Percentiles rank a stretch among this genome's conserved stretches.
These are phyloP conservation scores for Fusarium mexicanum DNA, from an alignment of 2,329 filamentous ascomycete genomes.

Conservation along the genomic window DNA sequence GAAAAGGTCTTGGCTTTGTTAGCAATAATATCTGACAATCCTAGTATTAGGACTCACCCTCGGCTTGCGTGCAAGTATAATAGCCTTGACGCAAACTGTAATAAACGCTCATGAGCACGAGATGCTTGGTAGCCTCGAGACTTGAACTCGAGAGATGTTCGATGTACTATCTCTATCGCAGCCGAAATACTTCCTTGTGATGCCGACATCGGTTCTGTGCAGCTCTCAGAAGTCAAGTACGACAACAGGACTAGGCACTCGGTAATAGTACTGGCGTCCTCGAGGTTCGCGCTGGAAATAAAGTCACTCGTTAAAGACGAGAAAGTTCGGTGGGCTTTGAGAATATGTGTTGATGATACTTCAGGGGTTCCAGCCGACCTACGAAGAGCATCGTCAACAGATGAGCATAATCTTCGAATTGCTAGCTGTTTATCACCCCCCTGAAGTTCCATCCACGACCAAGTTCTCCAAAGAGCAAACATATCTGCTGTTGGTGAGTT, in stretches of 20 bases:
- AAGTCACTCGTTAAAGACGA: conserved; percentile 63
- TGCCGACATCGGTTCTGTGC: conserved; percentile 55
- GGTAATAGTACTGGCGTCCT: conserved; percentile 63
- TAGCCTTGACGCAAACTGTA: conserved; percentile 74
- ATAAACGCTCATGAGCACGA: conserved; percentile 67
- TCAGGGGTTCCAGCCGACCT: conserved; percentile 18
- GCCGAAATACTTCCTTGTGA: conserved; percentile 66
- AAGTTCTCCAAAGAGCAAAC: conserved; percentile 65
- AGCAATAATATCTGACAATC: conserved; percentile 13
- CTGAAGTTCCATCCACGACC: conserved; percentile 74
- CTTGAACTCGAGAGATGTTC: conserved; percentile 55
- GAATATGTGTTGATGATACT: conserved; percentile 52
- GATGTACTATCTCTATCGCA: conserved; percentile 55
- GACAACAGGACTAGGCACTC: conserved; percentile 72
- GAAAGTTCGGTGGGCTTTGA: conserved; percentile 66
- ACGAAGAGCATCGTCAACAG: conserved; percentile 47
- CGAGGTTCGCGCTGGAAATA: conserved; percentile 59
- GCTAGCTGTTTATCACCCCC: conserved; percentile 48
- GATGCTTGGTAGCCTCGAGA: conserved; percentile 48
- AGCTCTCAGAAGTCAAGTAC: conserved; percentile 66
- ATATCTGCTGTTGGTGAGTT: conserved; percentile 30
- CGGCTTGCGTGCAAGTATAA: conserved; percentile 72
- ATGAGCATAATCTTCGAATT: conserved; percentile 52
- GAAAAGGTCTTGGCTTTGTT: conserved; percentile 64
- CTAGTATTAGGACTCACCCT: conserved; percentile 53